Conservation (phyloP, 2,329 filamentous ascomycete genomes). For the Monilinia aucupariae region DNA sequence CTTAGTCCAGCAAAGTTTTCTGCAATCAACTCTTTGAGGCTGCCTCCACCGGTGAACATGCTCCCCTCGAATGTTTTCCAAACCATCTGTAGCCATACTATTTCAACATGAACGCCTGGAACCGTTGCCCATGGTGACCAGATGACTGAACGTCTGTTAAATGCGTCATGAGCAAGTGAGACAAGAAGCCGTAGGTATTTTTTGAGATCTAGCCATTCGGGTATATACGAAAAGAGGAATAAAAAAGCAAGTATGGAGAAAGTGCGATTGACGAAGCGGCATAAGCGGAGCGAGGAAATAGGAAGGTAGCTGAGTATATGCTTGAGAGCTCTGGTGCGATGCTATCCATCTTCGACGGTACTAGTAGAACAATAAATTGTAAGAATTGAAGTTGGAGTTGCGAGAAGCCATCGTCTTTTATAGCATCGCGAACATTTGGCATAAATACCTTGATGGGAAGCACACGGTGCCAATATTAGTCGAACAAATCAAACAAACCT, state of each 20-base stretch:
- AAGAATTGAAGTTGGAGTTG: neutral
- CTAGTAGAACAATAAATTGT: neutral
- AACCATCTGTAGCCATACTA: constrained; percentile 21
- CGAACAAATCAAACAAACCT: neutral
- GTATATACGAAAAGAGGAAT: constrained; percentile 24
- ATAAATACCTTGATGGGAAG: neutral
- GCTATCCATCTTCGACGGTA: constrained; percentile 16
- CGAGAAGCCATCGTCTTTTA: neutral
- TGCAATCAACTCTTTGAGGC: constrained; percentile 14
- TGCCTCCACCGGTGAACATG: neutral
- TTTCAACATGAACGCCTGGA: constrained; percentile 17
- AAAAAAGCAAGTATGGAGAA: constrained; percentile 19
- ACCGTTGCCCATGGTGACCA: constrained; percentile 18
- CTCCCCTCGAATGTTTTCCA: constrained; percentile 20
- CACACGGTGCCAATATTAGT: neutral
- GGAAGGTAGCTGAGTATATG: constrained; percentile 22
- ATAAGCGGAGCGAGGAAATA: constrained; percentile 17
- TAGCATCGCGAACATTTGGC: neutral
- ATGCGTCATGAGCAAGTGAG: neutral
- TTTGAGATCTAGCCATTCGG: constrained; percentile 20
- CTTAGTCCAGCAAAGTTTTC: constrained; percentile 26
- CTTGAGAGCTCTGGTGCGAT: constrained; percentile 24
- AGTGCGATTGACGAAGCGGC: constrained; percentile 21
- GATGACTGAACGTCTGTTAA: neutral
- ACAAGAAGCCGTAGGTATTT: constrained; percentile 8